These are phyloP conservation scores for Penicillium sp. DNA, from an alignment of 2,329 filamentous ascomycete genomes.

Conservation along the genomic window DNA sequence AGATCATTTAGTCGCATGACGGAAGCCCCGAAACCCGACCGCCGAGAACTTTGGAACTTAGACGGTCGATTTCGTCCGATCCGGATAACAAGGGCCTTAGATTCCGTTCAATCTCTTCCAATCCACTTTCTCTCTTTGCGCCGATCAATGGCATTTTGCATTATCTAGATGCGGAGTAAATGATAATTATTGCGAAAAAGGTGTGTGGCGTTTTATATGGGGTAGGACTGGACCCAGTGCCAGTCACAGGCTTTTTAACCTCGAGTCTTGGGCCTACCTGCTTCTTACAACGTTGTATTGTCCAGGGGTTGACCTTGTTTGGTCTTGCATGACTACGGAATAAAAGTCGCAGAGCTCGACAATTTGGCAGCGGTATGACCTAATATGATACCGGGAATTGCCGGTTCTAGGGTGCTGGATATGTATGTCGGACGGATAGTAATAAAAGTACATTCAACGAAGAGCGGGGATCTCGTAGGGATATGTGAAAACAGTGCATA, in stretches of 20 bases:
- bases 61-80: conserved; percentile 11
- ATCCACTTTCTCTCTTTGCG: neutral
- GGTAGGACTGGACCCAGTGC: neutral
- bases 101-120: neutral
- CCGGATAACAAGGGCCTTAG: neutral
- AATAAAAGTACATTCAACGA: conserved; percentile 28
- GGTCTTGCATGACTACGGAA: neutral
- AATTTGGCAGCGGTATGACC: neutral
- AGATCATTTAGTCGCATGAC: conserved; percentile 18
- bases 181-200: neutral
- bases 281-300: neutral
- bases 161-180: neutral
- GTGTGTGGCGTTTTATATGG: neutral
- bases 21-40: conserved; percentile 21
- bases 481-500: conserved; percentile 56
- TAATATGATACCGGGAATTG: neutral
- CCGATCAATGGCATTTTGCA: neutral
- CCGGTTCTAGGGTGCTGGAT: neutral
- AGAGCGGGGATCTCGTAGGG: conserved; percentile 66
- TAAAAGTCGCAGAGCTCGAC: conserved; percentile 9
- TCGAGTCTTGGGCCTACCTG: neutral
- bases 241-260: neutral
- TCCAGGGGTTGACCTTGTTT: neutral
- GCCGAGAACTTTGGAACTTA: conserved; percentile 4
- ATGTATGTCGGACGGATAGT: neutral